phyloP scores from a whole-genome alignment of 106 monocot species.

The Phalaenopsis equestris region DNA sequence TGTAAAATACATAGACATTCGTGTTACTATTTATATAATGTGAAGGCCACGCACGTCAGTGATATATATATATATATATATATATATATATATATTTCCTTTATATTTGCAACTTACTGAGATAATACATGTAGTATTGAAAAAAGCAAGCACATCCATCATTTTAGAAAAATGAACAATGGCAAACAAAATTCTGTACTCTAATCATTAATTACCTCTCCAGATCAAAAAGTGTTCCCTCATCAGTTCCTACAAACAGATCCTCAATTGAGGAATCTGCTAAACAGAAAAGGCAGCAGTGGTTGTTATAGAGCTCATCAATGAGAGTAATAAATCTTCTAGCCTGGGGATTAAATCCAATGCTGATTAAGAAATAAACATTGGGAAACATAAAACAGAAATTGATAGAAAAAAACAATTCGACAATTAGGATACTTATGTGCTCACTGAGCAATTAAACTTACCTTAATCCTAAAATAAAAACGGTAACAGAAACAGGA shows the following conservation, averaged over 20 bases:
- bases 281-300: slow-evolving; percentile 71
- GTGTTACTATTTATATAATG: no score
- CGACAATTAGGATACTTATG: no score
- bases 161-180: neutral
- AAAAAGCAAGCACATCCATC: no score
- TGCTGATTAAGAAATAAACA: neutral
- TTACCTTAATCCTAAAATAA: no score
- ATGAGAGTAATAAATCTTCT: slow-evolving; percentile 89
- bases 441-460: no score
- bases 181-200: neutral
- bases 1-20: no score
- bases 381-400: neutral
- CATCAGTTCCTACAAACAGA: slow-evolving; percentile 88
- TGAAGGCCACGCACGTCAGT: no score
- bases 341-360: slow-evolving; percentile 27
- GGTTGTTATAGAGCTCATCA: slow-evolving; percentile 92
- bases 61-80: no score
- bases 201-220: slow-evolving; percentile 50
- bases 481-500: neutral
- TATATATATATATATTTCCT: no score
- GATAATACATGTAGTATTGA: no score
- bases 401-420: no score
- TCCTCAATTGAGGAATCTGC: slow-evolving; percentile 70
- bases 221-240: slow-evolving; percentile 88
- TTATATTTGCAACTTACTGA: no score